A percentile compares a stretch with the other conserved stretches of the same genome.
Evolutionary conservation across 108 stramenopile genomes (phyloP).

Genomic region (Cyclotella cryptica): DNA sequence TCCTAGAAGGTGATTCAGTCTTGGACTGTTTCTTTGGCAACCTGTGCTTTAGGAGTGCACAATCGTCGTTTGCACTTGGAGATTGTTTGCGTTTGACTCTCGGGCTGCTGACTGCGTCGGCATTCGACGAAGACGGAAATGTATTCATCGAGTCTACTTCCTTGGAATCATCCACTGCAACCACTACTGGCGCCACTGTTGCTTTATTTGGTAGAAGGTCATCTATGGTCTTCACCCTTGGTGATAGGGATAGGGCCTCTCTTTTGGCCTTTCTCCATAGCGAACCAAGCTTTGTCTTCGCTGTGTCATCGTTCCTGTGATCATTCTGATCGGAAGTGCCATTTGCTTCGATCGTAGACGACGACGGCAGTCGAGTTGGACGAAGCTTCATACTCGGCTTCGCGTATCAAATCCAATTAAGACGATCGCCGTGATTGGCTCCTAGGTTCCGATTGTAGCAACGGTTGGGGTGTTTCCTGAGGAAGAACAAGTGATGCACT

Average conservation of each 20-base stretch:
- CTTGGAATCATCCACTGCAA: not conserved
- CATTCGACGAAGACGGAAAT: not conserved
- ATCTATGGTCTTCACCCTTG: not conserved
- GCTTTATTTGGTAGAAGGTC: too few species aligned
- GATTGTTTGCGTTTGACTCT: too few species aligned
- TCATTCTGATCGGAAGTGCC: too few species aligned
- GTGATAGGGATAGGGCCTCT: not conserved
- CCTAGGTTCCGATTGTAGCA: too few species aligned
- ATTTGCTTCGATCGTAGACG: not conserved
- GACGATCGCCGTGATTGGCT: too few species aligned
- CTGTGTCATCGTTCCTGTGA: not conserved
- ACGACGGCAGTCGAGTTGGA: not conserved
- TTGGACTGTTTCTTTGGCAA: conserved; percentile 1
- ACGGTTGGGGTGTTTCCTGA: too few species aligned
- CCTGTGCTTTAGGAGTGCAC: not conserved
- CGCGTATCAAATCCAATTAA: too few species aligned
- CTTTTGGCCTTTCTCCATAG: conserved; percentile 6
- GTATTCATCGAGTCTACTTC: too few species aligned
- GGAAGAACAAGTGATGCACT: too few species aligned
- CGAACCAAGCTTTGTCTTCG: not conserved
- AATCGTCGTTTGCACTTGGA: not conserved
- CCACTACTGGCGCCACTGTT: too few species aligned
- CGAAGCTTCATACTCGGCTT: not conserved
- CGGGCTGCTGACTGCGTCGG: not conserved
- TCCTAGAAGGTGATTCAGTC: not conserved